A percentile compares a stretch with the other conserved stretches of the same genome.
Evolutionary conservation across 2,329 filamentous ascomycete genomes (phyloP).

Genomic region (Aspergillus aculeatinus): DNA sequence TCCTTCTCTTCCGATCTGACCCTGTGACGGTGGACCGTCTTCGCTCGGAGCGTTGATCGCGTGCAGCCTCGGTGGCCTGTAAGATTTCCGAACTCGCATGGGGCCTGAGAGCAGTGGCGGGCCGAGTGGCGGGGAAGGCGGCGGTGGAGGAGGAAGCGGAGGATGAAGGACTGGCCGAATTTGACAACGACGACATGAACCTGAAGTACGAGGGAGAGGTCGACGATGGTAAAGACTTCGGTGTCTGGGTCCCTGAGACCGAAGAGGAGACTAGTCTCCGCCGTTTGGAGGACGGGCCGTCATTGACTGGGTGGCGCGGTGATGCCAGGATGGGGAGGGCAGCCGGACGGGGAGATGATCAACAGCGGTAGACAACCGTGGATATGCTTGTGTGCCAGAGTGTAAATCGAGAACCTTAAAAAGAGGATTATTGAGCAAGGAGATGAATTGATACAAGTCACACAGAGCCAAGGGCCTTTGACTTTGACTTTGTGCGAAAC

Average conservation of each 20-base stretch:
- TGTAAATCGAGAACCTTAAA: not conserved
- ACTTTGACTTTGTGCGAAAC: not conserved
- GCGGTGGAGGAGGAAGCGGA: slow-evolving; percentile 10
- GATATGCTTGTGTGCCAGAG: not conserved
- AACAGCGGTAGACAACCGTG: not conserved
- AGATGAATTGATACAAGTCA: not conserved
- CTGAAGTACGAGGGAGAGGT: not conserved
- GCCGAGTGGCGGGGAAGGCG: slow-evolving; percentile 10
- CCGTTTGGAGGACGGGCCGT: slow-evolving; percentile 31
- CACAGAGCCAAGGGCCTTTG: not conserved
- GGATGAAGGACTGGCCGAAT: slow-evolving; percentile 18
- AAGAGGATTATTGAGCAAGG: not conserved
- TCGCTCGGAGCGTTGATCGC: slow-evolving; percentile 19
- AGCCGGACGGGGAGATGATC: not conserved
- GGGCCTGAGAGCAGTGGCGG: slow-evolving; percentile 10
- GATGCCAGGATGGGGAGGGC: slow-evolving; percentile 22
- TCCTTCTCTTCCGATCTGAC: slow-evolving; percentile 44
- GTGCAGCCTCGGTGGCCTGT: slow-evolving; percentile 18
- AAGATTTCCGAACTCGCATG: slow-evolving; percentile 18
- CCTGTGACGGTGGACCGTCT: slow-evolving; percentile 24
- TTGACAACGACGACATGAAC: slow-evolving; percentile 29
- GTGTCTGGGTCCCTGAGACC: slow-evolving; percentile 14
- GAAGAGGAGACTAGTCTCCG: slow-evolving; percentile 36
- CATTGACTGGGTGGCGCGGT: slow-evolving; percentile 32
- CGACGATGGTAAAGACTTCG: slow-evolving; percentile 1